Percentiles rank a stretch among this genome's conserved stretches.
phyloP scores from a whole-genome alignment of 1,139 yeast species.

The Suhomyces coccinellae region DNA sequence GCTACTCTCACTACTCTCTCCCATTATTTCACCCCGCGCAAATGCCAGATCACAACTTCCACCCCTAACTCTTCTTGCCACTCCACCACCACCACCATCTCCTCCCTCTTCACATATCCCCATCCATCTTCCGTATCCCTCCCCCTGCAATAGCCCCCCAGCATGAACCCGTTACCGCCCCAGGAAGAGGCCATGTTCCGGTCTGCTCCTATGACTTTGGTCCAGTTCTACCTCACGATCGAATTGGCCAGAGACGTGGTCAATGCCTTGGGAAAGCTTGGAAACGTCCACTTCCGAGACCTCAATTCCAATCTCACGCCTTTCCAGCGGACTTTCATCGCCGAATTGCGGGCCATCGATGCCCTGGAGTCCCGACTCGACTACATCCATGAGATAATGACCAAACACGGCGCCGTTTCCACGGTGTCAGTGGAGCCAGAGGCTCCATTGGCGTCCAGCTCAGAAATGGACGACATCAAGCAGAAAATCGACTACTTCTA shows the following conservation, averaged over 20 bases:
- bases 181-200: conserved; percentile 29
- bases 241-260: conserved; percentile 89
- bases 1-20: too few species aligned
- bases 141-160: not conserved
- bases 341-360: conserved; percentile 65
- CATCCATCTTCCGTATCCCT: not conserved
- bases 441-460: conserved; percentile 19
- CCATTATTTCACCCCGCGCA: too few species aligned
- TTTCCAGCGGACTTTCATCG: conserved; percentile 85
- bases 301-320: conserved; percentile 74
- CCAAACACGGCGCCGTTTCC: conserved; percentile 17
- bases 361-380: conserved; percentile 30
- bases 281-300: conserved; percentile 87
- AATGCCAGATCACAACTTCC: not conserved
- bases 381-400: conserved; percentile 23
- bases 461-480: conserved; percentile 22
- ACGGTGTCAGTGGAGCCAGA: conserved; percentile 9
- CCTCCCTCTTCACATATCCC: not conserved
- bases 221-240: conserved; percentile 88
- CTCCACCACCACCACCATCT: not conserved
- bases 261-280: conserved; percentile 75
- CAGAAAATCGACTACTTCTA: conserved; percentile 17
- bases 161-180: conserved; percentile 12
- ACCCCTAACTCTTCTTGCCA: not conserved
- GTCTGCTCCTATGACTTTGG: conserved; percentile 93